Evolutionary conservation across 1,284 basidiomycete genomes (phyloP).

Genomic region (Paramarasmius palmivorus): DNA sequence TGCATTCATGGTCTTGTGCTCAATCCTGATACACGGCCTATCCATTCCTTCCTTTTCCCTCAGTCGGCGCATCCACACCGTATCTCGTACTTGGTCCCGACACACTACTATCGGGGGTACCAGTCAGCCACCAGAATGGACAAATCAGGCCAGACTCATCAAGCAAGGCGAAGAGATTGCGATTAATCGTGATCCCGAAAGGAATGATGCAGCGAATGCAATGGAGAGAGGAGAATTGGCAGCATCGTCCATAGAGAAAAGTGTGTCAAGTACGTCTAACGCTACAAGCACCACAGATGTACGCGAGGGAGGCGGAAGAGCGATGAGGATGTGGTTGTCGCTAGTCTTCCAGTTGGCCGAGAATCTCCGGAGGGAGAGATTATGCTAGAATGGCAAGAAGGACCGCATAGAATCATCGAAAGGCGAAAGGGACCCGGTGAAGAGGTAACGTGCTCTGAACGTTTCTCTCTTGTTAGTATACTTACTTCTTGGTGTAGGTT

Average conservation of each 20-base stretch:
- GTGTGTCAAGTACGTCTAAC: background rate
- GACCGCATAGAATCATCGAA: conserved; percentile 7
- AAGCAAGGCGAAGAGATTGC: conserved; percentile 3
- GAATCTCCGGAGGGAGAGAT: background rate
- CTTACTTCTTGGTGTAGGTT: background rate
- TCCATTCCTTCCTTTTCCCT: conserved; percentile 8
- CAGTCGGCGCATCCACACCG: conserved; percentile 6
- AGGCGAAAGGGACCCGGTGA: background rate
- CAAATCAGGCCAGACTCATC: background rate
- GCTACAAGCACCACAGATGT: background rate
- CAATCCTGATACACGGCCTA: conserved; percentile 4
- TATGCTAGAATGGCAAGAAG: conserved; percentile 2
- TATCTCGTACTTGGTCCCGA: conserved; percentile 9
- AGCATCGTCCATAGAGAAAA: background rate
- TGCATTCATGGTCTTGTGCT: conserved; percentile 7
- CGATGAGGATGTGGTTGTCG: background rate
- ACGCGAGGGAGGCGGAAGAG: background rate
- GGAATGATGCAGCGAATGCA: background rate
- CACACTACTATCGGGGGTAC: background rate
- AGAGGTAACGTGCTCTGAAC: conserved; percentile 1
- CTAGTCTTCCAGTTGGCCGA: background rate
- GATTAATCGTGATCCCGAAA: conserved; percentile 9
- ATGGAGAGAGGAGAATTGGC: background rate
- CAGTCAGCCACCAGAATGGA: conserved; percentile 6
- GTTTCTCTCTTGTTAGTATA: background rate